A percentile compares a stretch with the other conserved stretches of the same genome.
These are phyloP conservation scores for Diaporthe longicolla DNA, from an alignment of 2,329 filamentous ascomycete species.

Conservation along the genomic window DNA sequence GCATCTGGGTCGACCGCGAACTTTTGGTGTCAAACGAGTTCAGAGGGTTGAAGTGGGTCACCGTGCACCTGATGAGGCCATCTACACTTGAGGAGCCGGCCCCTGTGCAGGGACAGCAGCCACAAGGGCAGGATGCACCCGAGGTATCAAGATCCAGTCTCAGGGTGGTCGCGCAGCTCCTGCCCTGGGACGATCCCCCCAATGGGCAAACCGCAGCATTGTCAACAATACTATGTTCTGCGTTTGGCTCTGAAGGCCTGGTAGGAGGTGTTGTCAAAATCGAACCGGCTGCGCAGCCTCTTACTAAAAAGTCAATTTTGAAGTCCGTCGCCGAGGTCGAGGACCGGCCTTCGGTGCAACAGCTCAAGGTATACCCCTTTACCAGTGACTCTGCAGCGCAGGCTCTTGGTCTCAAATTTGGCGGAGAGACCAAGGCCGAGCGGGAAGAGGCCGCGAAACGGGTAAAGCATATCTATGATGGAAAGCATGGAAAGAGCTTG, in stretches of 20 bases:
- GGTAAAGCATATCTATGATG: constrained; percentile 79
- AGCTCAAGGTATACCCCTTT: constrained; percentile 87
- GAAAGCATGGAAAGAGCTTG: constrained; percentile 70
- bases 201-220: constrained; percentile 85
- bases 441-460: constrained; percentile 82
- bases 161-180: constrained; percentile 82
- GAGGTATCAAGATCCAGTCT: constrained; percentile 66
- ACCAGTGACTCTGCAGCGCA: constrained; percentile 67
- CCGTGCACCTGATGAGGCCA: constrained; percentile 89
- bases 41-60: constrained; percentile 81
- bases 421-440: constrained; percentile 87
- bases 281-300: constrained; percentile 82
- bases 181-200: constrained; percentile 88
- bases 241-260: constrained; percentile 78
- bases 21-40: constrained; percentile 79
- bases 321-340: constrained; percentile 56
- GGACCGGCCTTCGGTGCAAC: constrained; percentile 52
- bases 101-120: constrained; percentile 76
- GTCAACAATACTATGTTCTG: constrained; percentile 81
- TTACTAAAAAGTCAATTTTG: constrained; percentile 73
- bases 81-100: constrained; percentile 79
- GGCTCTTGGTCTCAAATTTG: constrained; percentile 82
- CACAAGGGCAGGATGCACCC: constrained; percentile 75
- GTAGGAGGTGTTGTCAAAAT: constrained; percentile 91
- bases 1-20: constrained; percentile 89